These are phyloP conservation scores for Leccinum barrowsii DNA, from an alignment of 768 basidiomycete genomes.

Conservation along the genomic window DNA sequence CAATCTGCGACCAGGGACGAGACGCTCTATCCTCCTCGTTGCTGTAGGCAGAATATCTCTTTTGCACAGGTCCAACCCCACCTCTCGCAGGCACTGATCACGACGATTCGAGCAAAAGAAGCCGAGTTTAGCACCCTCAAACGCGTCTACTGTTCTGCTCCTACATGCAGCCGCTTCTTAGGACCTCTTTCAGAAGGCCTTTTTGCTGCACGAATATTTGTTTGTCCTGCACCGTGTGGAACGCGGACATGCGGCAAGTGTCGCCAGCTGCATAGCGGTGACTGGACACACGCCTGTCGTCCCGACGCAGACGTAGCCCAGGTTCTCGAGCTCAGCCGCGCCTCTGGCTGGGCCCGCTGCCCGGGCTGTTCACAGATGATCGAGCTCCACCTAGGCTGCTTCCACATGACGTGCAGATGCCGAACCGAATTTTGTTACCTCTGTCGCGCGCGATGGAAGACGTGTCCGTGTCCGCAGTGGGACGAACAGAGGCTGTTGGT, in stretches of 20 bases:
- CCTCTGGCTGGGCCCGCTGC: constrained; percentile 36
- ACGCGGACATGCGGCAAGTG: constrained; percentile 26
- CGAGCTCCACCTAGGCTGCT: constrained; percentile 37
- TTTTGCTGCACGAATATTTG: constrained; percentile 22
- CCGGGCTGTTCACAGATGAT: constrained; percentile 39
- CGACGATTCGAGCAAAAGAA: constrained; percentile 24
- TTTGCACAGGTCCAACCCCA: constrained; percentile 22
- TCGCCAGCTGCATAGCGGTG: constrained; percentile 22
- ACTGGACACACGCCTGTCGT: constrained; percentile 24
- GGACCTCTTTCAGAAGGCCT: constrained; percentile 27
- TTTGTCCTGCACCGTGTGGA: constrained; percentile 21
- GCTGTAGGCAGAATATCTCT: constrained; percentile 34
- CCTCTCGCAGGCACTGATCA: constrained; percentile 18
- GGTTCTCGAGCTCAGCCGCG: constrained; percentile 25
- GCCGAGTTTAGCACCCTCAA: constrained; percentile 32
- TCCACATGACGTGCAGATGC: constrained; percentile 41
- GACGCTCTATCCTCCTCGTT: constrained; percentile 39
- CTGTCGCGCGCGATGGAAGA: constrained; percentile 59
- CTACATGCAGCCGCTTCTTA: constrained; percentile 35
- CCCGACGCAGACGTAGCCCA: constrained; percentile 24
- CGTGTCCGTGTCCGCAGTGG: constrained; percentile 63
- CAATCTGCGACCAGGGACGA: constrained; percentile 35
- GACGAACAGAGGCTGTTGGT: constrained; percentile 44
- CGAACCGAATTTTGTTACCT: constrained; percentile 41
- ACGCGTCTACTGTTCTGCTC: constrained; percentile 38